These are phyloP conservation scores for Zopfochytrium polystomum DNA, from an alignment of 371 early-diverging fungal genomes.

Conservation along the genomic window DNA sequence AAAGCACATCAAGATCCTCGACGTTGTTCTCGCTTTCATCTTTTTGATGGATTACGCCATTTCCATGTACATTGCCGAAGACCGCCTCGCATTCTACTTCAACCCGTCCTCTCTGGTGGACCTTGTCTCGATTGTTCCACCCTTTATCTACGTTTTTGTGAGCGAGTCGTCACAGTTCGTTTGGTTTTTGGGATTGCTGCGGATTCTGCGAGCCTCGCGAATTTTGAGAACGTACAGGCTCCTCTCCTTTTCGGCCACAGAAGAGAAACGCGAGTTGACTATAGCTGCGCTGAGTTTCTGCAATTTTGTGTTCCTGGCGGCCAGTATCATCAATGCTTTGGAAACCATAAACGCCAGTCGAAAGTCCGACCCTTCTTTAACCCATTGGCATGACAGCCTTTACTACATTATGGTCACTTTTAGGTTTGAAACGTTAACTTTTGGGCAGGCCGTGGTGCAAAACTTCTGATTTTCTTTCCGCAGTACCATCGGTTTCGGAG, in stretches of 20 bases:
- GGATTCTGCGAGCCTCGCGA: conserved; percentile 46
- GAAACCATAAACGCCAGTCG: conserved; percentile 33
- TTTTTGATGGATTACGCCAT: conserved; percentile 46
- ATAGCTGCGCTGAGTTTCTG: conserved; percentile 42
- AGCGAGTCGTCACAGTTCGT: conserved; percentile 37
- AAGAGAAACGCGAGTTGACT: conserved; percentile 47
- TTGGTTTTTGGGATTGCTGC: conserved; percentile 51
- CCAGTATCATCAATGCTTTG: conserved; percentile 49
- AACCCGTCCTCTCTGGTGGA: conserved; percentile 42
- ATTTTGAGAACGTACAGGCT: conserved; percentile 49
- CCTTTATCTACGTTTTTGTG: conserved; percentile 47
- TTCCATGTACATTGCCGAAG: conserved; percentile 50
- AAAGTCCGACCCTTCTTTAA: conserved; percentile 26
- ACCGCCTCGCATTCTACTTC: conserved; percentile 47
- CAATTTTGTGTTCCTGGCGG: conserved; percentile 51
- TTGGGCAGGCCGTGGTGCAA: too few species aligned
- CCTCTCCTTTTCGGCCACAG: conserved; percentile 45
- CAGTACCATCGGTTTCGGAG: conserved; percentile 53
- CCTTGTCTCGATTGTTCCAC: conserved; percentile 48
- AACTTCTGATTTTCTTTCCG: too few species aligned
- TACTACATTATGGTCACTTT: conserved; percentile 54
- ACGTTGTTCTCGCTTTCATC: conserved; percentile 38
- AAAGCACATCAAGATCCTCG: conserved; percentile 40
- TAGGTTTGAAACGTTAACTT: conserved; percentile 32
- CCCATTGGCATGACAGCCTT: conserved; percentile 49